Conservation (phyloP, 345 rosid species). For the Eucalyptus albens region DNA sequence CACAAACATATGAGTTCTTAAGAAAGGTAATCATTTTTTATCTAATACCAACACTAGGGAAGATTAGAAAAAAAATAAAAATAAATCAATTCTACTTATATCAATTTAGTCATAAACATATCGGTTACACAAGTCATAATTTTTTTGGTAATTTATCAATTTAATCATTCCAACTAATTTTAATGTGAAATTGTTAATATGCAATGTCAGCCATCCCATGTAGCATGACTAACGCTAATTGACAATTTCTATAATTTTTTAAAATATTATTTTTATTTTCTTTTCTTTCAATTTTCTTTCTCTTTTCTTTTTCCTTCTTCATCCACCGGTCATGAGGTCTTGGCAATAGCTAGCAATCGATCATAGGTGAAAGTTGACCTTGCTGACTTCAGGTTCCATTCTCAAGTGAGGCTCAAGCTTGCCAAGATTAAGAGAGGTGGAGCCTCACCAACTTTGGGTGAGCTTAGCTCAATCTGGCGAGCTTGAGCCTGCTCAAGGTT, state of each 20-base stretch:
- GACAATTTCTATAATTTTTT: no score
- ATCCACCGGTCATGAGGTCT: rapidly evolving
- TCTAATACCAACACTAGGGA: not conserved
- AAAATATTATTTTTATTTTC: no score
- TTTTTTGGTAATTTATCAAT: not conserved
- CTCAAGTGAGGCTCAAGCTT: not conserved
- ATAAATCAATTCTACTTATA: no score
- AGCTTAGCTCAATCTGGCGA: not conserved
- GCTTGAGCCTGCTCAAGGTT: not conserved
- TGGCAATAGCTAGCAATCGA: rapidly evolving
- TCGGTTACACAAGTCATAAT: not conserved
- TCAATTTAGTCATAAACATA: not conserved
- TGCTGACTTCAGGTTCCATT: no score
- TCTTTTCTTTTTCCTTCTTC: not conserved
- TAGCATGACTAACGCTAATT: no score
- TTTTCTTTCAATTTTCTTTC: no score
- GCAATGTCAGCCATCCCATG: rapidly evolving
- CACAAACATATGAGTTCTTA: not conserved
- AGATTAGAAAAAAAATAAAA: no score
- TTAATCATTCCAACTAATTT: no score
- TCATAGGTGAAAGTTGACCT: not conserved
- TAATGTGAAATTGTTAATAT: no score
- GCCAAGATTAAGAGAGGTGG: not conserved
- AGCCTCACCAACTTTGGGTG: not conserved
- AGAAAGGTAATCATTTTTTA: constrained; percentile 4